Conservation (phyloP, 106 monocot genomes). For the Acorus gramineus region DNA sequence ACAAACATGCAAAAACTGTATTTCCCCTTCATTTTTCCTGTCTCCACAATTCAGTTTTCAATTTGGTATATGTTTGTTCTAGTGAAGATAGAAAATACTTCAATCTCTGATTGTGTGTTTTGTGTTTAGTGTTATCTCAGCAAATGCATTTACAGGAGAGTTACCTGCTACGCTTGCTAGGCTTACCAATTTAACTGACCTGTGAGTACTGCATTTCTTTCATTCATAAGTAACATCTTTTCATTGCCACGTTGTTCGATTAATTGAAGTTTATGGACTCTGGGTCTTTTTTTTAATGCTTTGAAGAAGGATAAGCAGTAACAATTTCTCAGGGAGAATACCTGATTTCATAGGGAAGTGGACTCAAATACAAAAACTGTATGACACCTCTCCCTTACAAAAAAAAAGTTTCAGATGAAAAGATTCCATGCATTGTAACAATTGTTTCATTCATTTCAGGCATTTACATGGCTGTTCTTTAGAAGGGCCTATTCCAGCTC, state of each 20-base stretch:
- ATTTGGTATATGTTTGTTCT: neutral
- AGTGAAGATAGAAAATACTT: no score
- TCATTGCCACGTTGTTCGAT: no score
- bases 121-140: conserved; percentile 29
- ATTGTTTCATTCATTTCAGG: conserved; percentile 18
- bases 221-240: no score
- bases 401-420: neutral
- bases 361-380: conserved; percentile 48
- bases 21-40: conserved; percentile 1
- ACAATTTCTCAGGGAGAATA: conserved; percentile 62
- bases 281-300: no score
- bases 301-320: conserved; percentile 50
- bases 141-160: conserved; percentile 55
- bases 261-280: no score
- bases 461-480: conserved; percentile 53
- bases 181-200: conserved; percentile 56
- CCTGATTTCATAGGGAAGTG: conserved; percentile 48
- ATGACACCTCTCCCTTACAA: conserved; percentile 5
- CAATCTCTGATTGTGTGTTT: neutral
- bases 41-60: neutral
- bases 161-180: conserved; percentile 35
- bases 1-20: conserved; percentile 44
- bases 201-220: conserved; percentile 29
- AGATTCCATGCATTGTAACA: neutral
- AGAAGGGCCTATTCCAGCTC: conserved; percentile 62